Base-by-base conservation (phyloP, 2,329 filamentous ascomycete species). In the Penicillium sp. region DNA sequence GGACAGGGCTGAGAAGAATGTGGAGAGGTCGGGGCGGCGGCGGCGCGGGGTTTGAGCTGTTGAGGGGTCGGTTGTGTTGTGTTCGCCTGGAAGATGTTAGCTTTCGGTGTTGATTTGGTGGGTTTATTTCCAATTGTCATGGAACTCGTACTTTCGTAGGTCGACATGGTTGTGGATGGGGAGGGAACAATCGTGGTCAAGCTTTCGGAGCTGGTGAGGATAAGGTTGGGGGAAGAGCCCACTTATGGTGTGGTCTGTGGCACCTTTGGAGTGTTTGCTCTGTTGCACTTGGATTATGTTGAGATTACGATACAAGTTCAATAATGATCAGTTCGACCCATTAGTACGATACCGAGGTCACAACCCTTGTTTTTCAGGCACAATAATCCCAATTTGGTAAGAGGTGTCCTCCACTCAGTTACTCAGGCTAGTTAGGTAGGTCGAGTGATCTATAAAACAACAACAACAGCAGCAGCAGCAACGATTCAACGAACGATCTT, bases 1-100 rank as follows among this genome's bases (percentile, higher is more conserved):
- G 52, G 71, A 70, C 41, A 85, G 78, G 37, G 79, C 78, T 49
- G 77, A 76, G 71, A 84, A 84, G 74, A 86, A 85, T 59, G 81
- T 82, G 34, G 78, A 81, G 34, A 85, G 77, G 64, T 86, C 82
- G 25, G 82, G 82, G 43, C 81, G 78, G 55, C 80, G 80, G 46
- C 71, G 69, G 29, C 68, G 67, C 14, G 69, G 69, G 54, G 45
- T 43, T 22, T 45, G 43, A 42, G 47, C 34, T 43, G 57, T 52
- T 46, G 61, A 60, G 44, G 63, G 64, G 54, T 68, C 64, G 49
- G 57, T 57, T 38, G 67, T 74, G 44, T 70, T 71, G 58, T 75
- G 72, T 55, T 73, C 72, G 55, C 72, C 72, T 75, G 45, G n/a
- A 44, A 30, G 35, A 19, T 13, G 41, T 58, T 44, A 53, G 48